A percentile compares a stretch with the other conserved stretches of the same genome.
phyloP scores from a whole-genome alignment of 352 stramenopile genomes.

The Hyaloperonospora arabidopsidis region DNA sequence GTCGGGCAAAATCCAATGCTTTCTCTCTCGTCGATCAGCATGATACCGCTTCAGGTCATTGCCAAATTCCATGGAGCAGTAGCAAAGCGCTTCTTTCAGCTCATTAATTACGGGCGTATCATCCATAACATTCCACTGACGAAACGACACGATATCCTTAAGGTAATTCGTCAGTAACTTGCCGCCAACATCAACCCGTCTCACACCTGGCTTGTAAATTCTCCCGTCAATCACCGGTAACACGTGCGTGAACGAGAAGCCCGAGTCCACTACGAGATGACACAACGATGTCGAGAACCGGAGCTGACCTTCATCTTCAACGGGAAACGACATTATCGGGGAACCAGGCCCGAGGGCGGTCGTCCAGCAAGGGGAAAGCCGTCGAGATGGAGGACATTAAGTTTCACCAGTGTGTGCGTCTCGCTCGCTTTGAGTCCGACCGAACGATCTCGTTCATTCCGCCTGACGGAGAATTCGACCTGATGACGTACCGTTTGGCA shows the following conservation, averaged over 20 bases:
- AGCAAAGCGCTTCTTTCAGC: constrained; percentile 87
- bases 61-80: constrained; percentile 84
- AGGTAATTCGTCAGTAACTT: constrained; percentile 96
- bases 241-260: constrained; percentile 93
- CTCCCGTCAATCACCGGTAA: constrained; percentile 82
- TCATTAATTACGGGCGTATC: constrained; percentile 61
- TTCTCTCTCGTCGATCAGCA: constrained; percentile 24
- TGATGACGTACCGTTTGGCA: constrained; percentile 98
- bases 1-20: constrained; percentile 77
- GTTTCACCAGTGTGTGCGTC: constrained; percentile 98
- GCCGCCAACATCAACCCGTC: constrained; percentile 88
- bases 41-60: constrained; percentile 58
- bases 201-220: constrained; percentile 42
- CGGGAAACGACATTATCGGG: too few relatives aligned
- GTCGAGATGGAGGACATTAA: constrained; percentile 99
- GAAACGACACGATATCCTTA: constrained; percentile 93
- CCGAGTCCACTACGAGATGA: constrained; percentile 88
- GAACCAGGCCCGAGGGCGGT: constrained; percentile 91
- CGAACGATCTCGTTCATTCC: constrained; percentile 99
- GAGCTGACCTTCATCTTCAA: constrained; percentile 16
- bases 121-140: constrained; percentile 96
- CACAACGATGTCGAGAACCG: constrained; percentile 49
- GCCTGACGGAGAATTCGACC: constrained; percentile 98
- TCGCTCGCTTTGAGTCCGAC: constrained; percentile 99
- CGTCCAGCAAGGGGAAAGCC: constrained; percentile 87